These are phyloP conservation scores for Lachancea dasiensis DNA, from an alignment of 805 yeast species.

Conservation along the genomic window DNA sequence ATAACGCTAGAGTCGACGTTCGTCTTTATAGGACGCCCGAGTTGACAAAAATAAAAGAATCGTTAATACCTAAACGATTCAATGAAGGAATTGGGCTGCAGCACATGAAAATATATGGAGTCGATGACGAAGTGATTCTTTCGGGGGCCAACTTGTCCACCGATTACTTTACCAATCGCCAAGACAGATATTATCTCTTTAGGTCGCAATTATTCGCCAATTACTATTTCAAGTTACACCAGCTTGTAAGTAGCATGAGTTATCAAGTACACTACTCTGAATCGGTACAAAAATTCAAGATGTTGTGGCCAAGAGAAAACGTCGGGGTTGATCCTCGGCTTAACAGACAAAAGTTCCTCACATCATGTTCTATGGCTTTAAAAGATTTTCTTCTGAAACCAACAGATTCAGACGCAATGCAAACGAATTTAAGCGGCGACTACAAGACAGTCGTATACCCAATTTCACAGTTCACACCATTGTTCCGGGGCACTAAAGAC, in stretches of 20 bases:
- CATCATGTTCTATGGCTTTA: conserved; percentile 50
- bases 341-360: conserved; percentile 45
- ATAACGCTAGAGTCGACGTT: conserved; percentile 66
- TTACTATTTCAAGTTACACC: conserved; percentile 69
- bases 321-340: conserved; percentile 60
- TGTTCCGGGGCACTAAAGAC: conserved; percentile 46
- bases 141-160: conserved; percentile 88
- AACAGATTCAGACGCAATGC: conserved; percentile 2
- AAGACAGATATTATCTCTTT: conserved; percentile 83
- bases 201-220: conserved; percentile 51
- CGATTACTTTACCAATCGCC: conserved; percentile 92
- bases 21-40: conserved; percentile 89
- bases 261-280: conserved; percentile 51
- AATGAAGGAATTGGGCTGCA: conserved; percentile 92
- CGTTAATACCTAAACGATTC: conserved; percentile 69
- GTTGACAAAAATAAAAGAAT: conserved; percentile 58
- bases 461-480: conserved; percentile 83
- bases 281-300: conserved; percentile 43
- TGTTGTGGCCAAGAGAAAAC: conserved; percentile 72
- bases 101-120: conserved; percentile 95
- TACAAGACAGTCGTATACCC: conserved; percentile 75
- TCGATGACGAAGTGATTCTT: conserved; percentile 81
- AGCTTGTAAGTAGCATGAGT: conserved; percentile 61
- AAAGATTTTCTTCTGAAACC: conserved; percentile 44
- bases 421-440: conserved; percentile 13